A percentile compares a stretch with the other conserved stretches of the same genome.
phyloP scores from a whole-genome alignment of 1,284 basidiomycete species.

The Cerioporus squamosus region DNA sequence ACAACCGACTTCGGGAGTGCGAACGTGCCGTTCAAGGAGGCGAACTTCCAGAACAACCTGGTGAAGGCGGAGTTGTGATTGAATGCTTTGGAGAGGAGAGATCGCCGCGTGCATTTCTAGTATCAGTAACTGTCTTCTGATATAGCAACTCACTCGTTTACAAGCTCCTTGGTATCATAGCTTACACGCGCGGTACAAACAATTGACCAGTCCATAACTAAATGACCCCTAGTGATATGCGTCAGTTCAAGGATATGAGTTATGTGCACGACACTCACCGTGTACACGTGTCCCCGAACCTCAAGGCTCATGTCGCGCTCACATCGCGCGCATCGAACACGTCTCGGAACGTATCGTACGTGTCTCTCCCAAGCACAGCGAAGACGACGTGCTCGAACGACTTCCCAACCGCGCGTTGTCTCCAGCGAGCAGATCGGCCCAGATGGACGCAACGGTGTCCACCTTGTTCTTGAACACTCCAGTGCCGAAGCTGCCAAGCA shows the following conservation, averaged over 20 bases:
- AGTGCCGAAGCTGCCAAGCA: conserved; percentile 76
- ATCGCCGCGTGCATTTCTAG: too few relatives aligned
- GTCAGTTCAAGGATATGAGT: too few relatives aligned
- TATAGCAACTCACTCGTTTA: too few relatives aligned
- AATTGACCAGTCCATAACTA: too few relatives aligned
- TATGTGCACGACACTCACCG: neutral
- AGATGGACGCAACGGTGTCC: conserved; percentile 39
- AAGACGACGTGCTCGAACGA: conserved; percentile 69
- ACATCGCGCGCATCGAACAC: conserved; percentile 33
- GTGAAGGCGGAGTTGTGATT: conserved; percentile 9
- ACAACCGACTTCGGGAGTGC: conserved; percentile 11
- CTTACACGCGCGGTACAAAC: too few relatives aligned
- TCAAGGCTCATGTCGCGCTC: neutral
- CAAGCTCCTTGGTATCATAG: too few relatives aligned
- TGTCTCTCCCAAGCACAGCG: conserved; percentile 59
- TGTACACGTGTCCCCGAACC: too few relatives aligned
- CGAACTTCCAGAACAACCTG: conserved; percentile 14
- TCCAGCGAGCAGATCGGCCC: conserved; percentile 52
- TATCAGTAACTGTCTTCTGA: too few relatives aligned
- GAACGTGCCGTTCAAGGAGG: conserved; percentile 14
- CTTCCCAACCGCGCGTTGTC: conserved; percentile 51
- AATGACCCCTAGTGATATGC: too few relatives aligned
- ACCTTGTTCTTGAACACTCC: conserved; percentile 72
- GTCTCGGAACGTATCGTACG: conserved; percentile 52
- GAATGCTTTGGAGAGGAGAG: too few relatives aligned